A percentile compares a stretch with the other conserved stretches of the same genome.
phyloP scores from a whole-genome alignment of 306 rosid genomes.

The Fragaria vesca region DNA sequence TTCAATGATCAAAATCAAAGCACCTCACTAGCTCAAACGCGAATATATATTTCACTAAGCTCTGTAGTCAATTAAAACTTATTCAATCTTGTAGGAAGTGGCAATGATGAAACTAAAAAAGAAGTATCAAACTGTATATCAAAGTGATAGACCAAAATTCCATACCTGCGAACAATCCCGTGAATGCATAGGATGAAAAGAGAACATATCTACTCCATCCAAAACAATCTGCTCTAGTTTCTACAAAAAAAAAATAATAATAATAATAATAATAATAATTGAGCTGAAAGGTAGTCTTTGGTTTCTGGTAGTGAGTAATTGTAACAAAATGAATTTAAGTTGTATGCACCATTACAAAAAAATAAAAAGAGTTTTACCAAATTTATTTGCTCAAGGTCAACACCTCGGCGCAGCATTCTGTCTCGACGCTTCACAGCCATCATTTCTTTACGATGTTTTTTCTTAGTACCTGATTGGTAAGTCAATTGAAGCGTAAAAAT shows the following conservation, averaged over 20 bases:
- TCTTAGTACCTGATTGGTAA: slow-evolving; percentile 60
- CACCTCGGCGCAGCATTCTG: slow-evolving; percentile 73
- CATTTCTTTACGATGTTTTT: slow-evolving; percentile 71
- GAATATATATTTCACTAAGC: not conserved
- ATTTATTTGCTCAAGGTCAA: slow-evolving; percentile 75
- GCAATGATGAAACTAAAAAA: slow-evolving; percentile 1
- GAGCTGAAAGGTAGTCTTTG: not conserved
- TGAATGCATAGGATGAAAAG: slow-evolving; percentile 87
- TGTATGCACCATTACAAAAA: not conserved
- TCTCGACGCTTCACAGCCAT: slow-evolving; percentile 68
- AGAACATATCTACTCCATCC: slow-evolving; percentile 64
- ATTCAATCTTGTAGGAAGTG: not conserved
- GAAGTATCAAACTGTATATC: not conserved
- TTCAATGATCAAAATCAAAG: not conserved
- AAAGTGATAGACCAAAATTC: not conserved
- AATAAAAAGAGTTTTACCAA: slow-evolving; percentile 38
- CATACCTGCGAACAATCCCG: slow-evolving; percentile 86
- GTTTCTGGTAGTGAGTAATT: not conserved
- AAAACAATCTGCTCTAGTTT: slow-evolving; percentile 72
- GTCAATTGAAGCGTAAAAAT: slow-evolving; percentile 22
- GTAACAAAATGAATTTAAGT: not conserved
- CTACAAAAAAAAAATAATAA: slow-evolving; percentile 42
- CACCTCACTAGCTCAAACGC: not conserved
- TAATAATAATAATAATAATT: too few species aligned
- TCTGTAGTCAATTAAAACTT: not conserved